These are phyloP conservation scores for Penicillium flavigenum DNA, from an alignment of 495 filamentous ascomycete species.

Conservation along the genomic window DNA sequence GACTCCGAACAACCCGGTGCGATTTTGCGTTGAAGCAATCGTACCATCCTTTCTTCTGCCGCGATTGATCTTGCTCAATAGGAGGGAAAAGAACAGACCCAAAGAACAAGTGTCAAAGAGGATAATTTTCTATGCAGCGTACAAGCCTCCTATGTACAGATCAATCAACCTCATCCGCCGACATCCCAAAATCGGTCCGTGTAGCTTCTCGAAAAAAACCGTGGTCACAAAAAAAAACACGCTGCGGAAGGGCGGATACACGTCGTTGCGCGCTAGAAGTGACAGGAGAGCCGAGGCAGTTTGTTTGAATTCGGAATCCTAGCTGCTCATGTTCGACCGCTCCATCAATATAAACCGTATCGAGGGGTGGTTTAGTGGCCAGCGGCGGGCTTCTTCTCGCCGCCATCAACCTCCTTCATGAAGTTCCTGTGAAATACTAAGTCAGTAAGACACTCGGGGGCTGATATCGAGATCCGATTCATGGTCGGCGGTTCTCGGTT, in stretches of 20 bases:
- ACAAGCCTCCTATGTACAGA: slow-evolving; percentile 50
- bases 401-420: slow-evolving; percentile 66
- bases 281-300: slow-evolving; percentile 22
- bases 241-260: slow-evolving; percentile 9
- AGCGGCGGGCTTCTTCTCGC: slow-evolving; percentile 59
- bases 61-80: background rate
- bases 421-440: slow-evolving; percentile 62
- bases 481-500: background rate
- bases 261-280: slow-evolving; percentile 6
- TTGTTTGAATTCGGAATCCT: slow-evolving; percentile 22
- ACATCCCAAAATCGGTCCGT: slow-evolving; percentile 17
- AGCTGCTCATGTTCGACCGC: slow-evolving; percentile 17
- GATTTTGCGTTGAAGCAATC: background rate
- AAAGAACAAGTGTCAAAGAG: slow-evolving; percentile 19
- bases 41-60: background rate
- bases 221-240: slow-evolving; percentile 3
- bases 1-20: background rate
- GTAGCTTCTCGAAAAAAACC: slow-evolving; percentile 15
- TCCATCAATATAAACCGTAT: slow-evolving; percentile 23
- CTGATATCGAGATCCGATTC: background rate
- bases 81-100: background rate
- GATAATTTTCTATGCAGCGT: slow-evolving; percentile 40
- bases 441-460: slow-evolving; percentile 10
- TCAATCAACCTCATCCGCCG: slow-evolving; percentile 26
- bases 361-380: slow-evolving; percentile 47